A percentile compares a stretch with the other conserved stretches of the same genome.
phyloP scores from a whole-genome alignment of 345 rosid species.

The Zanthoxylum bungeanum region DNA sequence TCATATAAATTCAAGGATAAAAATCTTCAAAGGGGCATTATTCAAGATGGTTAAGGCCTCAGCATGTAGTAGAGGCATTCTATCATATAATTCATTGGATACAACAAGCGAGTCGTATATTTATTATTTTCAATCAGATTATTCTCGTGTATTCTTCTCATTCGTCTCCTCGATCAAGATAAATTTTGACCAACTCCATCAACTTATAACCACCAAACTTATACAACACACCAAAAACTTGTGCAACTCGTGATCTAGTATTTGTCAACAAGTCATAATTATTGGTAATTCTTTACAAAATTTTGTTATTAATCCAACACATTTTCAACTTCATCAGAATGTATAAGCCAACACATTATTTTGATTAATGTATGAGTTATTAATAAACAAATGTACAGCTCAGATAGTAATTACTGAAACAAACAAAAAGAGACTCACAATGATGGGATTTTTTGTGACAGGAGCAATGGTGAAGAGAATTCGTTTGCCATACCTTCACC shows the following conservation, averaged over 20 bases:
- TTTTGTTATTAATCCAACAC: no score
- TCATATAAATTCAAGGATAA: neutral
- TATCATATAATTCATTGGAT: neutral
- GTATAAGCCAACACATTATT: no score
- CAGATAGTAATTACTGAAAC: no score
- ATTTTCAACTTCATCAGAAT: no score
- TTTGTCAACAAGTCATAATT: neutral
- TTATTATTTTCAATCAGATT: neutral
- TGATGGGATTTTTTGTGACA: conserved; percentile 54
- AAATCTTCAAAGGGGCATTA: neutral
- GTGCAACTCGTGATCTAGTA: neutral
- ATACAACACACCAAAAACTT: neutral
- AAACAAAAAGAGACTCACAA: conserved; percentile 51
- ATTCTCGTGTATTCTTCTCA: neutral
- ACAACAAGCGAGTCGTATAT: neutral
- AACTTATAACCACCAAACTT: neutral
- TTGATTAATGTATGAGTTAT: no score
- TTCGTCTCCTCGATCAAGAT: neutral
- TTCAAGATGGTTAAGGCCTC: no score
- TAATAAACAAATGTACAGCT: no score
- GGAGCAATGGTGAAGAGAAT: conserved; percentile 93
- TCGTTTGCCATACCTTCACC: conserved; percentile 85
- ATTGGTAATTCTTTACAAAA: no score
- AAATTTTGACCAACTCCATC: neutral
- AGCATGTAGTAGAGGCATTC: no score